Evolutionary conservation across 139 green algal species (phyloP).

Genomic region (Diplosphaera chodatii): DNA sequence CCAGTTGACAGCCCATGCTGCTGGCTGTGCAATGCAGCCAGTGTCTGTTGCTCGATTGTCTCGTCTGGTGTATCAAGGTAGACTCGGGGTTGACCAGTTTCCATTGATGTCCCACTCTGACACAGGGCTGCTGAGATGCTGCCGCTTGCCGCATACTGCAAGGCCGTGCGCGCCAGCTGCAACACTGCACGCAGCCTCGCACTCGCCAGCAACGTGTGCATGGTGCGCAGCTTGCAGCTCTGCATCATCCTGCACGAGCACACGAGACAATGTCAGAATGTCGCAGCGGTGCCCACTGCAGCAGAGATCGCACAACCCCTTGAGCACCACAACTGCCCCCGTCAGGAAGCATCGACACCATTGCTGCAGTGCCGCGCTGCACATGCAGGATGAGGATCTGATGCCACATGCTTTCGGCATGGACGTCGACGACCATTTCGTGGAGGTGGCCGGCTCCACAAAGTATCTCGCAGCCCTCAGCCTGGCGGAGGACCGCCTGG

Average conservation of each 20-base stretch:
- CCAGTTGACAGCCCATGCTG: too few species aligned
- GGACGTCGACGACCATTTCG: constrained; percentile 21
- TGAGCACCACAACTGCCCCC: too few species aligned
- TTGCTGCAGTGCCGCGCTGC: too few species aligned
- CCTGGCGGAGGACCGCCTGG: constrained; percentile 15
- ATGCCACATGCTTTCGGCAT: constrained; percentile 43
- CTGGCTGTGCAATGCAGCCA: too few species aligned
- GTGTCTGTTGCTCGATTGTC: too few species aligned
- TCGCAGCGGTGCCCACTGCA: too few species aligned
- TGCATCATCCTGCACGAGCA: too few species aligned
- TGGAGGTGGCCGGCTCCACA: not conserved
- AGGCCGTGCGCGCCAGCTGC: constrained; percentile 40
- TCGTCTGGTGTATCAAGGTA: too few species aligned
- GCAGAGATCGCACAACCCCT: too few species aligned
- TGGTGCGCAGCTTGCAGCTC: constrained; percentile 38
- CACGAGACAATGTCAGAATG: too few species aligned
- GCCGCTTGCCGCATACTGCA: constrained; percentile 59
- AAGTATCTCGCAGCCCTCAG: constrained; percentile 16
- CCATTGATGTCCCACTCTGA: not conserved
- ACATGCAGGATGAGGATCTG: constrained; percentile 50
- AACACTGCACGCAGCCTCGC: constrained; percentile 46
- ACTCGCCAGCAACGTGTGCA: constrained; percentile 48
- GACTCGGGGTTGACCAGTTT: too few species aligned
- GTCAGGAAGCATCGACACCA: too few species aligned
- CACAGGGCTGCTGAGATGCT: constrained; percentile 31